phyloP scores from a whole-genome alignment of 352 stramenopile species.

The Phytophthora tubulina region DNA sequence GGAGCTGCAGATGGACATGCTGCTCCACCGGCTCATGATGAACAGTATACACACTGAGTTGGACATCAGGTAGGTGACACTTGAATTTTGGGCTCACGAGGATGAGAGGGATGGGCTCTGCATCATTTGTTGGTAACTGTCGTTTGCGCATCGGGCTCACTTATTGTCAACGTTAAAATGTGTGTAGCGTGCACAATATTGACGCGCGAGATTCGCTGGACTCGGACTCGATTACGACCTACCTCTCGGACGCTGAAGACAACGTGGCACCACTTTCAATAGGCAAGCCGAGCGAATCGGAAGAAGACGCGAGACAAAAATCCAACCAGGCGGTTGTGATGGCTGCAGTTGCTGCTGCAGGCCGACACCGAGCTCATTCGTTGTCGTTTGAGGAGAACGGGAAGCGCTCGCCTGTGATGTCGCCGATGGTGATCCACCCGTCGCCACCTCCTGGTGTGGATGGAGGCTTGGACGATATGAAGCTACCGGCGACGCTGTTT shows the following conservation, averaged over 20 bases:
- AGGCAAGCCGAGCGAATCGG: constrained; percentile 21
- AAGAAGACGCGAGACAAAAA: constrained; percentile 46
- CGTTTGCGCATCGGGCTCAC: constrained; percentile 33
- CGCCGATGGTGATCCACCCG: constrained; percentile 33
- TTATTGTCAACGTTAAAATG: constrained; percentile 7
- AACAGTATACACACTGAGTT: constrained; percentile 80
- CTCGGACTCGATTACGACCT: constrained; percentile 51
- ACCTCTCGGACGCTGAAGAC: constrained; percentile 49
- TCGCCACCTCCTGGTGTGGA: constrained; percentile 22
- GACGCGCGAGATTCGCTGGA: constrained; percentile 64
- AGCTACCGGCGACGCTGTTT: constrained; percentile 47
- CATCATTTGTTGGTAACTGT: constrained; percentile 8
- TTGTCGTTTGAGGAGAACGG: constrained; percentile 51
- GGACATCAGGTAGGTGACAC: constrained; percentile 71
- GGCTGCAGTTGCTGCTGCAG: constrained; percentile 52
- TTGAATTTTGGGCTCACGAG: constrained; percentile 4
- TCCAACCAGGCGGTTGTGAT: constrained; percentile 56
- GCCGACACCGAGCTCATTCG: constrained; percentile 51
- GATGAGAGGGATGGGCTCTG: not conserved
- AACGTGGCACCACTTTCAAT: constrained; percentile 3
- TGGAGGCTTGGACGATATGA: constrained; percentile 26
- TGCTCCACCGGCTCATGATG: constrained; percentile 87
- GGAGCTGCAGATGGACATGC: constrained; percentile 88
- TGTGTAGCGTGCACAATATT: constrained; percentile 78
- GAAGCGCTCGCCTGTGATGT: constrained; percentile 28